Base-by-base conservation (phyloP, 768 basidiomycete species). In the Panaeolus cyanescens region DNA sequence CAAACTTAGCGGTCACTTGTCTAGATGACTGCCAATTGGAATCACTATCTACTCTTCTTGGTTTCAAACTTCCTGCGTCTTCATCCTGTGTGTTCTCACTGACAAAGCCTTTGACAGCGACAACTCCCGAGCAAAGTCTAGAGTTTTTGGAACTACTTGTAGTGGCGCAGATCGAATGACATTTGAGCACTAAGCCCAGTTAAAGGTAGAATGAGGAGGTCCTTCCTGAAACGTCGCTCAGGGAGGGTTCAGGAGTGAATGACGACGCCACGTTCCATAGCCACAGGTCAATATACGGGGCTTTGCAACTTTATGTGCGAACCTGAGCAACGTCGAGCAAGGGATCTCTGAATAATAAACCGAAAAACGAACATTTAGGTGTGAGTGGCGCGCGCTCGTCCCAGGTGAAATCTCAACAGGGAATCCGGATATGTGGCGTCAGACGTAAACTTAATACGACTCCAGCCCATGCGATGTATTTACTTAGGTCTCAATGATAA, bases 351-450 rank as follows among this genome's bases (percentile, higher is more conserved):
- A 72, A 71, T 71, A 64, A 71, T 71, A 71, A 59, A 61, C 63
- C 45, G 45, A 50, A 50, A 50, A 20, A 50, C 40, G 17, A 3
- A 9, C 19, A 42, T 28, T 34, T 34, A 34, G 62, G 65, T 65
- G 64, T 70, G 69, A 69, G 70, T 71, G 73, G 75, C 72, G 73
- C 72, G 73, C 68, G 10, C 32, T 28, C 61, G 32, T 55, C 15
- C 45, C 5, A 42, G 19, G 39, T 50, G 45, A 57, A 66, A 66
- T 67, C 67, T 65, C 64, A 70, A 59, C 62, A 66, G 64, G 70
- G 69, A 72, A 66, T 70, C 76, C 78, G 77, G 77, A 75, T 72
- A 70, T 77, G 79, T 77, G 79, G 77, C 78, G 78, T 77, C 65
- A 69, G 70, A 80, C 78, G 79, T 79, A 79, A 79, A 70, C 57